Base-by-base conservation (phyloP, 352 stramenopile genomes). In the Phytophthora foliorum region DNA sequence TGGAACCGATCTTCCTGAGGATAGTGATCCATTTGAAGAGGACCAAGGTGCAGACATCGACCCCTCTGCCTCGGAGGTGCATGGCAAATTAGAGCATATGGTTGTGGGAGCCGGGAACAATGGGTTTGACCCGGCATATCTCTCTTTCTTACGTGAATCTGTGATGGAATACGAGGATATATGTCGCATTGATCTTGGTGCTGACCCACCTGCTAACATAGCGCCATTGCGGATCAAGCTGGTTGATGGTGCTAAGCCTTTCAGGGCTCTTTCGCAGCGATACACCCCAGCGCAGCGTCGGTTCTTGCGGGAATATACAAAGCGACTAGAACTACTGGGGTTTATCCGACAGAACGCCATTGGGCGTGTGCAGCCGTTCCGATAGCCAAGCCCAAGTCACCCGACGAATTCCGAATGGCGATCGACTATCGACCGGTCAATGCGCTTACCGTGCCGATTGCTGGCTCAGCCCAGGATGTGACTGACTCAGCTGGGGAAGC, bases 91-190 rank as follows among this genome's bases (percentile, higher is more conserved):
- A 5, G 36, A 42, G 14, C 4, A 42, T 16, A n/a, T 42, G 36
- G 36, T n/a, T 17, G 36, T 42, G 14, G 14, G 4, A n/a, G 36
- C 36, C 3, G 36, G 14, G 14, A n/a, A 8, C 14, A 66, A 45
- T 14, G 48, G 57, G 0, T 66, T 66, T n/a, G 45, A 65, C 7
- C 21, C 4, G 22, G 46, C 1, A 14, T 66, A 58, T 45, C 17
- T 66, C 0, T 17, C 24, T 24, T 66, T 52, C 2, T 16, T 57
- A 25, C 46, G 25, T 21, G 57, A 53, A 0, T 2, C 17, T 32
- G 57, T 53, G 21, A 17, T 66, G 17, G 57, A 71, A n/a, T 36
- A 65, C 29, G 49, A 48, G 17, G 38, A 60, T 25, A 24, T 62
- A 25, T 55, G 61, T 29, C 22, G 32, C 8, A 48, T 57, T 13